Conservation (phyloP, 345 rosid species). For the Salix exigua region DNA sequence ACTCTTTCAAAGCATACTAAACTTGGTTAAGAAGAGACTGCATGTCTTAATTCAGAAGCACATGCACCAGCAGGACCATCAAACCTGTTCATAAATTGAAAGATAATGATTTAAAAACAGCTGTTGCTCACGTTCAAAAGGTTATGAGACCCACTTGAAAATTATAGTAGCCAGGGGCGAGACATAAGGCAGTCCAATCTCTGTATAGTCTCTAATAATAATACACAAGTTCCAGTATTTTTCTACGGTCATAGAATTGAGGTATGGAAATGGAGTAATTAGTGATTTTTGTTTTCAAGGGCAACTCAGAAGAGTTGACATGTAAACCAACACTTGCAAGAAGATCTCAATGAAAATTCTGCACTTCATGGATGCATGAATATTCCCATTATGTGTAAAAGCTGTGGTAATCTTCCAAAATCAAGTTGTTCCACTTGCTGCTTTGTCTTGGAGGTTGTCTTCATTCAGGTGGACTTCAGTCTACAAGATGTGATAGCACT, state of each 20-base stretch:
- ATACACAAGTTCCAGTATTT: background rate
- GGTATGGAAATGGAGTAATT: background rate
- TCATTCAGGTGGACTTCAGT: background rate
- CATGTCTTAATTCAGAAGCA: conserved; percentile 29
- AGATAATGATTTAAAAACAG: background rate
- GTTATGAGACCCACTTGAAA: background rate
- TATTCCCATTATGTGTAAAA: conserved; percentile 5
- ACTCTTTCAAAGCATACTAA: conserved; percentile 1
- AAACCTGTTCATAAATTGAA: background rate
- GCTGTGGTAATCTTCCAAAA: conserved; percentile 1
- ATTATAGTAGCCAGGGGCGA: background rate
- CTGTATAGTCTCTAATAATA: no score
- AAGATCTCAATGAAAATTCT: conserved; percentile 7
- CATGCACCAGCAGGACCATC: conserved; percentile 25
- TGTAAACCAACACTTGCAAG: conserved; percentile 1
- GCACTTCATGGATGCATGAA: conserved; percentile 19
- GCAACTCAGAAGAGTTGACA: conserved; percentile 1
- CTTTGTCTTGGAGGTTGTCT: conserved; percentile 15
- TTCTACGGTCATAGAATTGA: background rate
- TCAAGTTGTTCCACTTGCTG: conserved; percentile 18
- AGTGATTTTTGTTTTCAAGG: background rate
- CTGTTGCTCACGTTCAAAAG: conserved; percentile 11
- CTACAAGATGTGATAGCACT: conserved; percentile 19
- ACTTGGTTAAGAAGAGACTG: conserved; percentile 24
- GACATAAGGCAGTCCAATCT: background rate